These are phyloP conservation scores for Solanum pennellii DNA, from an alignment of 257 asterid genomes.

Conservation along the genomic window DNA sequence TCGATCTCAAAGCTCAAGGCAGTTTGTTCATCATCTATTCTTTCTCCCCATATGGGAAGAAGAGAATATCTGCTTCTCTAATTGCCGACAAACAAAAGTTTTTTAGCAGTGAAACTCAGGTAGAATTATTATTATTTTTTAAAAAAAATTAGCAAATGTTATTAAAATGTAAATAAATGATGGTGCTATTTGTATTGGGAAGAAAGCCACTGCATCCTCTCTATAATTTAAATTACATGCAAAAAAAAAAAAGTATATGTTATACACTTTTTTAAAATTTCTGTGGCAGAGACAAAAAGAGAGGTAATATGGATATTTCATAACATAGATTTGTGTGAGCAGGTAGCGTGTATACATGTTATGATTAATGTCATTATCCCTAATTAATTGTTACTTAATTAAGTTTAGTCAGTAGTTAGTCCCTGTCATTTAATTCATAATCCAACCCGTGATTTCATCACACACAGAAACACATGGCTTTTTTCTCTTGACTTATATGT, in stretches of 20 bases:
- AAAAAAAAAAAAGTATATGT: neutral
- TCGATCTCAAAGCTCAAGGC: neutral
- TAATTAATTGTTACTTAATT: constrained; percentile 8
- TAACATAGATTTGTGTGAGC: neutral
- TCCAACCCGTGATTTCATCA: constrained; percentile 26
- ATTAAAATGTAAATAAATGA: neutral
- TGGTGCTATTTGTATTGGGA: constrained; percentile 11
- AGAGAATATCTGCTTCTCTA: neutral
- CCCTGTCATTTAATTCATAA: constrained; percentile 32
- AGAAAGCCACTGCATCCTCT: neutral
- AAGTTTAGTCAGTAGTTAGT: constrained; percentile 33
- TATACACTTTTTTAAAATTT: neutral
- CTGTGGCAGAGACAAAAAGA: neutral
- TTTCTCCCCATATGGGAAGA: neutral
- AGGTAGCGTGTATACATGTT: constrained; percentile 3
- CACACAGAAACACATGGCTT: constrained; percentile 7
- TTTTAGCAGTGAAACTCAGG: constrained; percentile 9
- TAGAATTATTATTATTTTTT: neutral
- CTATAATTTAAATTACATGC: neutral
- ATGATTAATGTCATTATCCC: constrained; percentile 42
- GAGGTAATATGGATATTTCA: neutral
- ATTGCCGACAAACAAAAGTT: neutral
- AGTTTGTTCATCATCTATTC: neutral
- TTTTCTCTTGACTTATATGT: neutral
- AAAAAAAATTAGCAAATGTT: neutral